phyloP scores from a whole-genome alignment of 257 asterid species.

The Echium plantagineum region DNA sequence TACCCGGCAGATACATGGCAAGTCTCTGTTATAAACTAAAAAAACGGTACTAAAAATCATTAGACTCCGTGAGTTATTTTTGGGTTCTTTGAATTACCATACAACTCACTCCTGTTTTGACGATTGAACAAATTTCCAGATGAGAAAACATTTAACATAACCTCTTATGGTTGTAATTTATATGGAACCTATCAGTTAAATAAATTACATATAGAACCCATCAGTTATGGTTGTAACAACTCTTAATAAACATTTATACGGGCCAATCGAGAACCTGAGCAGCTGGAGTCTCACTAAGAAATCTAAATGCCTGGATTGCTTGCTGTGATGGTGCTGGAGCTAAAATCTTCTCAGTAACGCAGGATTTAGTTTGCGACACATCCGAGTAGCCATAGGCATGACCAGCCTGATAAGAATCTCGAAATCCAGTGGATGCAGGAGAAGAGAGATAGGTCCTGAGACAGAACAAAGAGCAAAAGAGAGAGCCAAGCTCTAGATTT shows the following conservation, averaged over 20 bases:
- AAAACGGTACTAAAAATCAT: too few relatives aligned
- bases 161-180: too few relatives aligned
- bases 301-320: slow-evolving; percentile 24
- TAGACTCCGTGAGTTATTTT: too few relatives aligned
- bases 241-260: too few relatives aligned
- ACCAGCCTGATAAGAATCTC: slow-evolving; percentile 14
- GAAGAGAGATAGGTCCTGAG: slow-evolving; percentile 42
- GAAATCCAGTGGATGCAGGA: slow-evolving; percentile 21
- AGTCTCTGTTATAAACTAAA: too few relatives aligned
- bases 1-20: neutral
- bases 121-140: too few relatives aligned
- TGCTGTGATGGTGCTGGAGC: slow-evolving; percentile 14
- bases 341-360: slow-evolving; percentile 7
- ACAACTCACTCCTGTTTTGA: too few relatives aligned
- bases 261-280: slow-evolving; percentile 15
- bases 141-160: too few relatives aligned
- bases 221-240: too few relatives aligned
- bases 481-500: neutral
- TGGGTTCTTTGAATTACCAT: too few relatives aligned
- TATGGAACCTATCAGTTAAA: too few relatives aligned
- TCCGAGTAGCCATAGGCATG: slow-evolving; percentile 15
- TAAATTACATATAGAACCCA: too few relatives aligned
- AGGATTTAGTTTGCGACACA: slow-evolving; percentile 17
- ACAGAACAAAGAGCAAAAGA: slow-evolving; percentile 5
- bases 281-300: slow-evolving; percentile 19